Evolutionary conservation across 228 moss, liverwort and hornwort species (phyloP).

Genomic region (Sphagnum magellanicum): DNA sequence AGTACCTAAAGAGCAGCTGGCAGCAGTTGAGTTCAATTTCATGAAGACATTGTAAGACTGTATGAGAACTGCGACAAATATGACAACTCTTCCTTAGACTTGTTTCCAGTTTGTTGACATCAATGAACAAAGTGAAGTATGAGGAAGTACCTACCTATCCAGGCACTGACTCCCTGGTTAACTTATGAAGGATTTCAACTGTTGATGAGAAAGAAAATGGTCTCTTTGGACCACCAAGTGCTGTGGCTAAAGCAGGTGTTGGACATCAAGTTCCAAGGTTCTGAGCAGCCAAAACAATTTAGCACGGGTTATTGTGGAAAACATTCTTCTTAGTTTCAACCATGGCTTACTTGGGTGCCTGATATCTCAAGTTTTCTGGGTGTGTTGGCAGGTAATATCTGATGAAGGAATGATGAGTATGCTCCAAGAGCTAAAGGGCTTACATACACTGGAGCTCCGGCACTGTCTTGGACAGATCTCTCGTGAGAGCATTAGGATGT

Average conservation of each 20-base stretch:
- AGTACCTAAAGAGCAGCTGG: background rate
- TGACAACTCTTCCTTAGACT: too few species aligned
- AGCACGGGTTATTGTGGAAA: too few species aligned
- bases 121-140: too few species aligned
- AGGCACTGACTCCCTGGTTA: background rate
- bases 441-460: conserved; percentile 56
- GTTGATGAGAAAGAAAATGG: background rate
- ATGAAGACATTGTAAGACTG: too few species aligned
- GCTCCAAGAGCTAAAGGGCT: conserved; percentile 27
- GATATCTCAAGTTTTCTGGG: background rate
- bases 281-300: too few species aligned
- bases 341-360: too few species aligned
- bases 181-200: background rate
- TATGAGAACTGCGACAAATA: too few species aligned
- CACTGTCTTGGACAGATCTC: conserved; percentile 26
- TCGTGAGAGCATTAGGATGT: conserved; percentile 23
- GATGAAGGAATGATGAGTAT: conserved; percentile 41
- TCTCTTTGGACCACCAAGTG: too few species aligned
- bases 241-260: too few species aligned
- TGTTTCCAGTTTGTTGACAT: too few species aligned
- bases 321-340: too few species aligned
- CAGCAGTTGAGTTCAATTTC: background rate
- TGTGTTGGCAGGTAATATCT: conserved; percentile 30
- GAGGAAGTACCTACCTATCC: background rate
- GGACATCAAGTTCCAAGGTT: too few species aligned